Evolutionary conservation across 768 basidiomycete genomes (phyloP).

Genomic region (Termitomyces sp.): DNA sequence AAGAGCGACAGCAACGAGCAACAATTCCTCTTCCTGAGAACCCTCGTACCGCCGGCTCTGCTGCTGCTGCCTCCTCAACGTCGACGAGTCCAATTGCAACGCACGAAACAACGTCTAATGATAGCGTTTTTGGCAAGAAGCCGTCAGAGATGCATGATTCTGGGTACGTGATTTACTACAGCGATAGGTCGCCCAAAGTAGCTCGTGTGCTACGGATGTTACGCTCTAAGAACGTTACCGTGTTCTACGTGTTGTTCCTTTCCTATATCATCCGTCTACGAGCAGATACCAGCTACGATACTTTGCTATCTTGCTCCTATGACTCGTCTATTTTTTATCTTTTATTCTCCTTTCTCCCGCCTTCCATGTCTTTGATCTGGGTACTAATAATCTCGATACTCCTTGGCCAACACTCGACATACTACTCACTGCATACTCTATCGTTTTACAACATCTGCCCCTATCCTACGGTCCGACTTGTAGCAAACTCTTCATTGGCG

Average conservation of each 20-base stretch:
- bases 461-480: slow-evolving; percentile 19
- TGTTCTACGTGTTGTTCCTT: slow-evolving; percentile 9
- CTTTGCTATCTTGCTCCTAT: slow-evolving; percentile 22
- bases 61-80: slow-evolving; percentile 2
- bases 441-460: slow-evolving; percentile 18
- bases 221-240: slow-evolving; percentile 8
- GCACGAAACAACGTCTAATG: slow-evolving; percentile 21
- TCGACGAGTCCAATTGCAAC: slow-evolving; percentile 23
- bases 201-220: neutral
- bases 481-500: slow-evolving; percentile 92
- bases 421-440: slow-evolving; percentile 21
- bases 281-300: slow-evolving; percentile 26
- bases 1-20: slow-evolving; percentile 48
- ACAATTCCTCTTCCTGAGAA: slow-evolving; percentile 20
- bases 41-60: slow-evolving; percentile 16
- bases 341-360: slow-evolving; percentile 12
- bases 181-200: neutral
- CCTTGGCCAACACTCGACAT: slow-evolving; percentile 19
- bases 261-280: slow-evolving; percentile 14
- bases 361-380: slow-evolving; percentile 15
- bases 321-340: slow-evolving; percentile 11
- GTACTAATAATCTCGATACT: slow-evolving; percentile 19
- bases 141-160: slow-evolving; percentile 76
- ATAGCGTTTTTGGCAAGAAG: slow-evolving; percentile 49
- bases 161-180: slow-evolving; percentile 53